Base-by-base conservation (phyloP, 805 yeast genomes). In the Saturnispora diversa region DNA sequence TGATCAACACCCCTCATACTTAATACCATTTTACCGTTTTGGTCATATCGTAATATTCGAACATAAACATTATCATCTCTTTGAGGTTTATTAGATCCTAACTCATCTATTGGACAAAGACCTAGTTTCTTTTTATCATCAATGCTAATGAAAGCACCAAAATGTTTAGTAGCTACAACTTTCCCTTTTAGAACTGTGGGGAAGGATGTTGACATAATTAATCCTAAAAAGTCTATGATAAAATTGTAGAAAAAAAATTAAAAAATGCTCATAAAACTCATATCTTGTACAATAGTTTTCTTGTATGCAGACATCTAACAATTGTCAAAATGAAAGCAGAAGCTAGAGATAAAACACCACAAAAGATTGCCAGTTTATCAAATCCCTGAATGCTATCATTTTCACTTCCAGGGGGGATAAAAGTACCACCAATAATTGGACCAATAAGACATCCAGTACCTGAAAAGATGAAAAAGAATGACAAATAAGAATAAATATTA, bases 1-100 rank as follows among this genome's bases (percentile, higher is more conserved):
- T 87, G 96, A 53, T 85, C 84, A 2, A 85, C 70, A 13, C 75
- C 73, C 51, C 75, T 74, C 84, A 87, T 76, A 0, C 82, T 68
- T 27, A 88, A 58, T 2, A 80, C 67, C 2, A 85, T 66, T 9
- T 68, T 68, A 12, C 69, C 68, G n/a, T 66, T 67, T 9, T 44
- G 37, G 17, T 53, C 53, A 5, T 76, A 44, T 25, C 64, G 64
- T 0, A 64, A 50, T 2, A 87, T 74, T 52, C 73, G 73, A 4
- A 78, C 92, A 53, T 59, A 80, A 6, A 87, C 87, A 6, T 64
- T 63, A 45, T 86, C 86, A 41, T 75, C 70, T 25, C 63, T 50
- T 31, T 65, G 60, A 13, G 84, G 62, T 3, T 62, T 48, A n/a
- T 55, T 54, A 1, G 45, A 31, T 4, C 74, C 65, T 24, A 88